Base-by-base conservation (phyloP, 1,284 basidiomycete species). In the Microbotryomycetes sp. region DNA sequence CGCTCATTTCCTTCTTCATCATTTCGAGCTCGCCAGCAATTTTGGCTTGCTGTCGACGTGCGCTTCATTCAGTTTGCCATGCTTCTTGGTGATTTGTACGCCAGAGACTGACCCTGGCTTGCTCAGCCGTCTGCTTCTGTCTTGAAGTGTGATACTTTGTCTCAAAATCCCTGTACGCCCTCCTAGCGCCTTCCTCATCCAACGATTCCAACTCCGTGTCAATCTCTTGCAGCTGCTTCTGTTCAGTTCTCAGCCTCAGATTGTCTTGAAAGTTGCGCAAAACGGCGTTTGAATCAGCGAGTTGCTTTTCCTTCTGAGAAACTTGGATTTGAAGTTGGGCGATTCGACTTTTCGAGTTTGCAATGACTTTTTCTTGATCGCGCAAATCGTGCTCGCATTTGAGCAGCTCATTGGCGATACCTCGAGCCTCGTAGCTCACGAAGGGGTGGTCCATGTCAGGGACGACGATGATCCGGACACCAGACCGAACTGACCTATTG, bases 1-100 rank as follows among this genome's bases (percentile, higher is more conserved):
- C 81, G 72, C 84, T 82, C 57, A 88, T 76, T 68, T 89, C 86
- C 31, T 82, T 81, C 67, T 83, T 80, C 71, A 86, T 78, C n/a
- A 88, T 87, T 62, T 83, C 84, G 41, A 96, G 78, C 75, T 92
- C 88, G 64, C 92, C 92, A 11, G 82, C 85, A 24, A 91, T 78
- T 66, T 86, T 83, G 9, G 89, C 85, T 73, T 85, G 88, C 91
- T 93, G 65, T 9, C 11, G 35, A 41, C 35, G 11, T 11, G 9
- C 35, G 18, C 35, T 11, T 41, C 18, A 41, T 11, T 41, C 18
- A 11, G 9, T 41, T 41, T 41, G 18, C 35, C 31, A 53, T 11
- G 41, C 26, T 45, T 61, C 13, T 31, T 51, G 31, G 65, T 18
- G 35, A 41, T 18, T 41, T 18, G 57, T 30, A 57, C 30, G 31